These are phyloP conservation scores for Paracamarosporium sp. DNA, from an alignment of 2,329 filamentous ascomycete genomes.

Conservation along the genomic window DNA sequence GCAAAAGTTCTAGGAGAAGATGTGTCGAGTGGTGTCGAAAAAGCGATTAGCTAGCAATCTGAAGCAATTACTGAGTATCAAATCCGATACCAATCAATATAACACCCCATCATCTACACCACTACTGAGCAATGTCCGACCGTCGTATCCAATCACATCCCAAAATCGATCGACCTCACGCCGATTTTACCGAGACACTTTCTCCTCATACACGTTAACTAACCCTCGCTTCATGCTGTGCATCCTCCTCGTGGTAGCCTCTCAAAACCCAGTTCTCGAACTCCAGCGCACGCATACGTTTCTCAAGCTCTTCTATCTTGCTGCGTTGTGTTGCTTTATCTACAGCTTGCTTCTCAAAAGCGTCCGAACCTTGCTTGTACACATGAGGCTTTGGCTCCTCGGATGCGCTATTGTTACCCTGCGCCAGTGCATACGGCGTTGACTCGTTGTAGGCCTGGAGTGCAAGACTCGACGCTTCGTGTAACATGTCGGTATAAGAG, in stretches of 20 bases:
- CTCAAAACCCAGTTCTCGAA: neutral
- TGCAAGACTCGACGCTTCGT: neutral
- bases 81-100: no score
- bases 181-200: no score
- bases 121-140: no score
- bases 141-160: no score
- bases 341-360: neutral
- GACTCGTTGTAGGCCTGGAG: neutral
- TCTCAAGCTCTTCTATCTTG: neutral
- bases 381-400: neutral
- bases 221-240: neutral
- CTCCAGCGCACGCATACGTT: neutral
- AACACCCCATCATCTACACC: no score
- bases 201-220: no score
- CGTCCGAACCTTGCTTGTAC: neutral
- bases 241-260: neutral
- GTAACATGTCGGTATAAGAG: neutral
- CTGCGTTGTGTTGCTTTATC: neutral
- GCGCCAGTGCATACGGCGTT: neutral
- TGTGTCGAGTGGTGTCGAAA: no score
- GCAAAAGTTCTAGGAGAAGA: no score
- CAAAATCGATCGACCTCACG: no score
- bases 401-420: neutral
- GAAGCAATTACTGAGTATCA: no score
- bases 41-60: no score